Percentiles rank a stretch among this genome's conserved stretches.
These are phyloP conservation scores for Irineochytrium annulatum DNA, from an alignment of 192 early-diverging fungal genomes.

Conservation along the genomic window DNA sequence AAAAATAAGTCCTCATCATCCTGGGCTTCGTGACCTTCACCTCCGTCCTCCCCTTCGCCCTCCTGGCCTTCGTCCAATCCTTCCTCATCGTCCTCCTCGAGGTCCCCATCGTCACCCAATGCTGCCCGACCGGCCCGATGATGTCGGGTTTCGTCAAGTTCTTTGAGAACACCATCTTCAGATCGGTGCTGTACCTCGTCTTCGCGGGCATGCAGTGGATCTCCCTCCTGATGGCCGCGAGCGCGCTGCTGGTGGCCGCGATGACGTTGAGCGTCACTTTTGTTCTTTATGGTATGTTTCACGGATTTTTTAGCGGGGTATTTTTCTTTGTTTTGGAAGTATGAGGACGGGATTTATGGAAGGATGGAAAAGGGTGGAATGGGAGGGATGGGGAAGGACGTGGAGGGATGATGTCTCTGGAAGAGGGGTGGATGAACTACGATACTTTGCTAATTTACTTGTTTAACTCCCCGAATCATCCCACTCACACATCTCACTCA, in stretches of 20 bases:
- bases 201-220: constrained; percentile 43
- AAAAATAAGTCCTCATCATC: constrained; percentile 36
- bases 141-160: constrained; percentile 26
- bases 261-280: constrained; percentile 24
- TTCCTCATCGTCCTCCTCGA: constrained; percentile 39
- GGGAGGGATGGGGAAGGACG: too few species aligned
- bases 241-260: constrained; percentile 30
- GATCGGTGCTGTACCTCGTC: constrained; percentile 31
- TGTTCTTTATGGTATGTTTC: constrained; percentile 38
- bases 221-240: constrained; percentile 23
- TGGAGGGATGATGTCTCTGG: too few species aligned
- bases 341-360: too few species aligned
- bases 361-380: too few species aligned
- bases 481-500: background rate
- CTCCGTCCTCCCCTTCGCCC: constrained; percentile 23
- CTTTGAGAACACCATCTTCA: constrained; percentile 36
- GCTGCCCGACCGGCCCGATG: constrained; percentile 24
- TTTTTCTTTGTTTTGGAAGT: too few species aligned
- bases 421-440: too few species aligned
- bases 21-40: constrained; percentile 27
- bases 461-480: background rate
- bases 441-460: background rate
- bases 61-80: constrained; percentile 28
- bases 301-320: too few species aligned
- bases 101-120: constrained; percentile 31